Evolutionary conservation across 2,329 filamentous ascomycete species (phyloP).

Genomic region (Dryadomyces quercivorus): DNA sequence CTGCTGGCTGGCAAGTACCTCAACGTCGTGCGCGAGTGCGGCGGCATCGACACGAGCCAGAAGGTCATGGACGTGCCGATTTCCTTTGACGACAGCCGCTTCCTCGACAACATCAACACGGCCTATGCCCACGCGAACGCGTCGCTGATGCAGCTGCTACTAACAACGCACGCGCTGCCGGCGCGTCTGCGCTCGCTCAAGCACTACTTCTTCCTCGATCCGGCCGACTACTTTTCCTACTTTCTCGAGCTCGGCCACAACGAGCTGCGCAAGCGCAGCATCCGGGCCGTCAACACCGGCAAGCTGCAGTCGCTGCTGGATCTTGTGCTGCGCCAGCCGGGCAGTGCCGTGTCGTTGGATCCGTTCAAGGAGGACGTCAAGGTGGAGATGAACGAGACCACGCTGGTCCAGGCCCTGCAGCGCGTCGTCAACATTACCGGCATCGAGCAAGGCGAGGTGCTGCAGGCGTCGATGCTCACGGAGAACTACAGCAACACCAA

Average conservation of each 20-base stretch:
- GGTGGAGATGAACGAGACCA: constrained; percentile 91
- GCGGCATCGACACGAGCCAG: constrained; percentile 87
- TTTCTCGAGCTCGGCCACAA: constrained; percentile 87
- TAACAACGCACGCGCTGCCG: constrained; percentile 86
- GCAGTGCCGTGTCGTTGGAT: constrained; percentile 84
- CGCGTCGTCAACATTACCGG: constrained; percentile 94
- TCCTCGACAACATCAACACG: constrained; percentile 89
- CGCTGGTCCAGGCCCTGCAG: constrained; percentile 86
- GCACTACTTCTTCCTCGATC: constrained; percentile 98
- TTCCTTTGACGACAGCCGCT: constrained; percentile 83
- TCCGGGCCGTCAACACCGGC: constrained; percentile 76
- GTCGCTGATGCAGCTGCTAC: constrained; percentile 76
- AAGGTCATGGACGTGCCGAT: constrained; percentile 77
- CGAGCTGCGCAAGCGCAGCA: constrained; percentile 85
- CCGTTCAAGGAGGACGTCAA: constrained; percentile 98
- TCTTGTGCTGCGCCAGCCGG: constrained; percentile 88
- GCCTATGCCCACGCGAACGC: constrained; percentile 95
- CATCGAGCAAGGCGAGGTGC: constrained; percentile 77
- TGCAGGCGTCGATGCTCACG: constrained; percentile 57
- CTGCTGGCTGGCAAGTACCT: constrained; percentile 93
- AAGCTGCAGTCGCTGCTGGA: constrained; percentile 96
- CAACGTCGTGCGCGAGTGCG: constrained; percentile 94
- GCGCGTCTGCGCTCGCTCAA: constrained; percentile 82
- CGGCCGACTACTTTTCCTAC: constrained; percentile 96
- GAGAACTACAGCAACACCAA: constrained; percentile 55